Base-by-base conservation (phyloP, 768 basidiomycete species). In the Tylopilus felleus region DNA sequence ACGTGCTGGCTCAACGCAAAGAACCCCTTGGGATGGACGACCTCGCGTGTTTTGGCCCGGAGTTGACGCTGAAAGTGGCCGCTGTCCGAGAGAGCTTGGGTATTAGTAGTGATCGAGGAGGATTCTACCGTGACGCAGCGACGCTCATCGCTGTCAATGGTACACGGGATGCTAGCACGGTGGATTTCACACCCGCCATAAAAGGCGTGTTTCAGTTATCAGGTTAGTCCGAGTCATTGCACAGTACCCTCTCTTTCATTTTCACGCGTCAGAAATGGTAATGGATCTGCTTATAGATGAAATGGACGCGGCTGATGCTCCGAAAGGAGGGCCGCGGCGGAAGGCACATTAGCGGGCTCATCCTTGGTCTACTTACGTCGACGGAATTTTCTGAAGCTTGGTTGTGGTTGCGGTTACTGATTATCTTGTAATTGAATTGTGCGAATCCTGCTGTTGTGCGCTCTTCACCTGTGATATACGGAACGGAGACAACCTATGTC, bases 61-160 rank as follows among this genome's bases (percentile, higher is more conserved):
- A 65, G 12, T 36, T 51, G 21, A 27, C 43, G 5, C 28, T 67
- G 38, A 67, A 58, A 48, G 54, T 65, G 12, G 66, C 60, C 31
- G 57, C 55, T 8, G 23, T 70, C 29, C 51, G 60, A 16, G 66
- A 65, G 45, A 69, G 60, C 38, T 31, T 56, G 44, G 16, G 35
- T 6, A 4, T 16, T 2, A 33, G 25, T n/a, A n/a, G n/a, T n/a
- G 14, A 5, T n/a, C 58, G n/a, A n/a, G n/a, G n/a, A n/a, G n/a
- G n/a, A n/a, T n/a, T n/a, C n/a, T n/a, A n/a, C n/a, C n/a, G n/a
- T n/a, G 8, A 8, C 2, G 8, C 3, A 29, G 29, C 29, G 29
- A 29, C n/a, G n/a, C n/a, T n/a, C 41, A 1, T 2, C 5, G 22
- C 31, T n/a, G n/a, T n/a, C n/a, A 9, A 10, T n/a, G 54, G 61